Conservation (phyloP, 2,329 filamentous ascomycete species). For the Fusarium albosuccineum region DNA sequence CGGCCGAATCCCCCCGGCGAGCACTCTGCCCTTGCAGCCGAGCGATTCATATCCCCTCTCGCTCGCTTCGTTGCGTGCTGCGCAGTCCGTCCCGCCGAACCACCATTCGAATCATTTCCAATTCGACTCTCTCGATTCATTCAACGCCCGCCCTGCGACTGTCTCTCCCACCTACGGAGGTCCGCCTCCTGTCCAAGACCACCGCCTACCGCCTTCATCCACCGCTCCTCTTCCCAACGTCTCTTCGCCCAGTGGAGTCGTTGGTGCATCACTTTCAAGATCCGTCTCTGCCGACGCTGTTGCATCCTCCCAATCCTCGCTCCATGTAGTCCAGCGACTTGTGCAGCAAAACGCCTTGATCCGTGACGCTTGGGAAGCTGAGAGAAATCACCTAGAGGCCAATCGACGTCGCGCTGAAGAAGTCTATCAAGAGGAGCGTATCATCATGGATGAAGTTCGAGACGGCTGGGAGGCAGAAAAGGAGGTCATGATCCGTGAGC, state of each 20-base stretch:
- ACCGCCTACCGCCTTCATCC: conserved; percentile 37
- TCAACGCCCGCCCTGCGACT: conserved; percentile 30
- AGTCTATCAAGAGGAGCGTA: conserved; percentile 67
- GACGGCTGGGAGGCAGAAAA: conserved; percentile 62
- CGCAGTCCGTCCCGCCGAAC: conserved; percentile 34
- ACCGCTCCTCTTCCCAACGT: conserved; percentile 40
- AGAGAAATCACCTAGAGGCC: conserved; percentile 66
- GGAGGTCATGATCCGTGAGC: conserved; percentile 55
- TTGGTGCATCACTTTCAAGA: conserved; percentile 45
- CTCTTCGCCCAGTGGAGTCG: conserved; percentile 34
- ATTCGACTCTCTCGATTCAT: conserved; percentile 25
- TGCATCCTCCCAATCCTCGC: conserved; percentile 49
- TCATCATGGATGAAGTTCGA: conserved; percentile 66
- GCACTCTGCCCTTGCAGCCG: conserved; percentile 36
- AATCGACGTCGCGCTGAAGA: conserved; percentile 66
- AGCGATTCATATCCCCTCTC: conserved; percentile 39
- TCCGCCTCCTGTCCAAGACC: conserved; percentile 28
- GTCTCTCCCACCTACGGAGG: conserved; percentile 36
- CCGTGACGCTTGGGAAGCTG: conserved; percentile 65
- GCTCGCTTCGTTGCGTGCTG: conserved; percentile 43
- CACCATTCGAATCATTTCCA: conserved; percentile 32
- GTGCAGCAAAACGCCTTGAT: conserved; percentile 59
- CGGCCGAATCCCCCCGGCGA: conserved; percentile 42
- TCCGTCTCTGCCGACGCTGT: conserved; percentile 49
- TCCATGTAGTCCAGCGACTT: conserved; percentile 56